phyloP scores from a whole-genome alignment of 2,329 filamentous ascomycete genomes.

The Metarhizium album region DNA sequence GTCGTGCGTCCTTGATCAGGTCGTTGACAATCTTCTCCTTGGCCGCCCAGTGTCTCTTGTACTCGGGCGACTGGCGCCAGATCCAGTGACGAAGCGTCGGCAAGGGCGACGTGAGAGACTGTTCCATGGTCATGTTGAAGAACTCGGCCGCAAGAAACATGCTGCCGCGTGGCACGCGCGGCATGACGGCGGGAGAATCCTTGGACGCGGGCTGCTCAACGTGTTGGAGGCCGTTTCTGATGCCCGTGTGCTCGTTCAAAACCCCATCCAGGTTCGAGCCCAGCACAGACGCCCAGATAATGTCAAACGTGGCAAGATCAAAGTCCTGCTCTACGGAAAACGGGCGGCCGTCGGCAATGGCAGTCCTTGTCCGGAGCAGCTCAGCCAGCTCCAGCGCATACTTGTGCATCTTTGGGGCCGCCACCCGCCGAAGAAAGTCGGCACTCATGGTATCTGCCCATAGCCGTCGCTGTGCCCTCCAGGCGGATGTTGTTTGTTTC shows the following conservation, averaged over 20 bases:
- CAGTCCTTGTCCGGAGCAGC: conserved; percentile 23
- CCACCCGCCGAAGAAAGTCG: conserved; percentile 18
- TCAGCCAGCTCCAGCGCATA: conserved; percentile 18
- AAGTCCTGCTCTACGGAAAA: conserved; percentile 18
- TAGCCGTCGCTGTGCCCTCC: conserved; percentile 22
- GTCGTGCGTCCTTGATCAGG: not conserved
- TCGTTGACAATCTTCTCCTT: not conserved
- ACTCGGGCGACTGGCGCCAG: not conserved
- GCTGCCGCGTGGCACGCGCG: not conserved
- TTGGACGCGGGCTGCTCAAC: not conserved
- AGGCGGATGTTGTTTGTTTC: conserved; percentile 19
- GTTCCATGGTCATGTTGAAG: not conserved
- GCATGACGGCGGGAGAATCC: not conserved
- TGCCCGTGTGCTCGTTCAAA: not conserved
- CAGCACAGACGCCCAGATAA: conserved; percentile 20
- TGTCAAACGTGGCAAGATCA: conserved; percentile 19
- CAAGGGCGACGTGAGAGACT: not conserved
- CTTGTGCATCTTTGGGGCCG: conserved; percentile 22
- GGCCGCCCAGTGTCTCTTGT: not conserved
- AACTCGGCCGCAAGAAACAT: not conserved
- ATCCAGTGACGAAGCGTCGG: not conserved
- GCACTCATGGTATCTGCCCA: conserved; percentile 28
- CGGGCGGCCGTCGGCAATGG: conserved; percentile 15
- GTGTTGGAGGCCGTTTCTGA: not conserved
- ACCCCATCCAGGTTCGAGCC: conserved; percentile 9